Evolutionary conservation across 495 filamentous ascomycete species (phyloP), one percentile per base, ranked within the genome.

Genomic region (Penicillium cosmopolitanum): DNA sequence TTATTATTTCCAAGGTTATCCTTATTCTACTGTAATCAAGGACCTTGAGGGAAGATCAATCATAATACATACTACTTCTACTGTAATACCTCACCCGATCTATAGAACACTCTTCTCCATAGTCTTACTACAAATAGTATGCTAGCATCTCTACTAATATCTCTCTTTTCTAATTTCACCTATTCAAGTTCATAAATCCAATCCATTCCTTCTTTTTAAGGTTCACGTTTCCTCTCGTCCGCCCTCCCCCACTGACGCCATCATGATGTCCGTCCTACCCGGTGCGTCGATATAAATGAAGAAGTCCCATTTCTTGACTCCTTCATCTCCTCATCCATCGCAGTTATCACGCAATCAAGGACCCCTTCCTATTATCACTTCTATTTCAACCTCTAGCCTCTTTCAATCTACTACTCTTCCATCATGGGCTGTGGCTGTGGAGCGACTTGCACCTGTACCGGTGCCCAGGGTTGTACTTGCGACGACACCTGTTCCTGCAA

Each of bases 381-480:
- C 9, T 16, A 16, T 16, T 44, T 19, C 42, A 5, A 44, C n/a
- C 42, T 50, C 23, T 13, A 28, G 4, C 25, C 4, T 43, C 46
- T 36, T 40, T 6, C 36, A 38, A 38, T 38, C 36, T n/a, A 38
- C 11, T 13, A 4, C 8, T 4, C 31, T 51, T 11, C 16, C 46
- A 70, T 13, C 43, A 79, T 79, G 76, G 73, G 63, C 42, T 80
- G 77, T 53, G 68, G 59, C 48, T 80, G 77, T 60, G 74, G 76
- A 71, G 65, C 64, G 8, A 68, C 53, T 43, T 80, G 77, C 52
- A 61, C 51, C 55, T 80, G 77, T 57, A 61, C 60, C 21, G 77
- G 76, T 54, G 55, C 71, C 25, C 66, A 72, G 40, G 67, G 50
- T 58, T 80, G 77, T 60, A 70, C 72, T 55, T 80, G 77, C 51